Conservation (phyloP, 2,329 filamentous ascomycete genomes). For the Lasiodiplodia sp. region DNA sequence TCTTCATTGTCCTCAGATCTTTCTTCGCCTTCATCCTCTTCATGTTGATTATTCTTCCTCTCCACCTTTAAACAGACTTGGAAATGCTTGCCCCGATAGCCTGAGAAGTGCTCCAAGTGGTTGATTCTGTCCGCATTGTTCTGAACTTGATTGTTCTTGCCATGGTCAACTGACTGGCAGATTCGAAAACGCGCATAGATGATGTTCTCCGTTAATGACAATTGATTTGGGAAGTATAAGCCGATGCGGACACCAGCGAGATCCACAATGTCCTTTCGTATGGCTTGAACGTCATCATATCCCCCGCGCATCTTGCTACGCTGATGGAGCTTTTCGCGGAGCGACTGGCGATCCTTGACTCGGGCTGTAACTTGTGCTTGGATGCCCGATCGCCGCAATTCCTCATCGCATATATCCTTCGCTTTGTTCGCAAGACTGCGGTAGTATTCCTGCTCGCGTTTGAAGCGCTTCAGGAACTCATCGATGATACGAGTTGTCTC, state of each 20-base stretch:
- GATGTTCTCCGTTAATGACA: background rate
- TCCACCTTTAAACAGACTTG: too few species aligned
- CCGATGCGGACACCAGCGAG: background rate
- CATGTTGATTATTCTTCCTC: too few species aligned
- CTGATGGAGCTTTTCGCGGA: background rate
- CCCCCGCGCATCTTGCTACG: background rate
- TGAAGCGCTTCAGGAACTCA: background rate
- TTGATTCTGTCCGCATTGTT: too few species aligned
- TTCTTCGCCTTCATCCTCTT: too few species aligned
- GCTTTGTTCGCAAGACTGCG: background rate
- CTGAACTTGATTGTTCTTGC: background rate
- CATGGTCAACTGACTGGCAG: background rate
- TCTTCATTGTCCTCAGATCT: too few species aligned
- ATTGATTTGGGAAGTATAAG: background rate
- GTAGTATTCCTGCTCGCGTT: background rate
- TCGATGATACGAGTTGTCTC: background rate
- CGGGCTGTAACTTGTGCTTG: background rate
- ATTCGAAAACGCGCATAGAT: background rate
- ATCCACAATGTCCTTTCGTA: background rate
- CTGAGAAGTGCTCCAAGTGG: background rate
- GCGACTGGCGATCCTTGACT: background rate
- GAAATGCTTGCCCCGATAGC: background rate
- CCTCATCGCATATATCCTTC: background rate
- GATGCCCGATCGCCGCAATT: background rate
- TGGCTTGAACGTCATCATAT: background rate